Conservation (phyloP, 306 rosid genomes). For the Fagus crenata region DNA sequence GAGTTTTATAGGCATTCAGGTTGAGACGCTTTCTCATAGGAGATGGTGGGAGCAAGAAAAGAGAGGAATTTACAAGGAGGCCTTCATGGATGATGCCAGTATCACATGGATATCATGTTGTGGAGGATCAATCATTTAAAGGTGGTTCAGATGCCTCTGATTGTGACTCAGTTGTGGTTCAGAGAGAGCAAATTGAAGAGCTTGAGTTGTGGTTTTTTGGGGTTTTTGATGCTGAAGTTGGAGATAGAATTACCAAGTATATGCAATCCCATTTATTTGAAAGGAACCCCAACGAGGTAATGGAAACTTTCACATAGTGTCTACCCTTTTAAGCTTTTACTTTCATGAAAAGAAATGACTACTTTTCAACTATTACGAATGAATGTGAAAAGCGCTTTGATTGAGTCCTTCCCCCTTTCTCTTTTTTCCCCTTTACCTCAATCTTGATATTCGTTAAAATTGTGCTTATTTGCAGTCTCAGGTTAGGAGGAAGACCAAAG, state of each 20-base stretch:
- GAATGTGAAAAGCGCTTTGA: not conserved
- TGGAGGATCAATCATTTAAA: conserved; percentile 25
- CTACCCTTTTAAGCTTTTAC: not conserved
- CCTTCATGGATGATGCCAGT: conserved; percentile 82
- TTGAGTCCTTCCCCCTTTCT: not conserved
- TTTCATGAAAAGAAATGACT: not conserved
- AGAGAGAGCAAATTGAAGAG: conserved; percentile 64
- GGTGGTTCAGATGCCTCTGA: conserved; percentile 40
- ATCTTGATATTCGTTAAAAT: not conserved
- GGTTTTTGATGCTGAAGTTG: conserved; percentile 60
- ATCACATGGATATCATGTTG: conserved; percentile 64
- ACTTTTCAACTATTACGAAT: too few relatives aligned
- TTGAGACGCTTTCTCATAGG: conserved; percentile 42
- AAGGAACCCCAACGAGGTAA: conserved; percentile 63
- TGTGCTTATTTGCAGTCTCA: conserved; percentile 35
- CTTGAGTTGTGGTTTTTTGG: conserved; percentile 77
- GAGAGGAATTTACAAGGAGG: conserved; percentile 28
- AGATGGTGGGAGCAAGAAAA: conserved; percentile 36
- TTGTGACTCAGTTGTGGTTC: conserved; percentile 63
- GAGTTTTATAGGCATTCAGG: conserved; percentile 41
- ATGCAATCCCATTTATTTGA: conserved; percentile 71
- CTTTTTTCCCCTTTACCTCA: not conserved
- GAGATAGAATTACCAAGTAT: conserved; percentile 60
- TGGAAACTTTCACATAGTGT: not conserved
- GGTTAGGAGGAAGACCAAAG: conserved; percentile 53